Evolutionary conservation across 2,329 filamentous ascomycete genomes (phyloP).

Genomic region (Ascochyta pisi): DNA sequence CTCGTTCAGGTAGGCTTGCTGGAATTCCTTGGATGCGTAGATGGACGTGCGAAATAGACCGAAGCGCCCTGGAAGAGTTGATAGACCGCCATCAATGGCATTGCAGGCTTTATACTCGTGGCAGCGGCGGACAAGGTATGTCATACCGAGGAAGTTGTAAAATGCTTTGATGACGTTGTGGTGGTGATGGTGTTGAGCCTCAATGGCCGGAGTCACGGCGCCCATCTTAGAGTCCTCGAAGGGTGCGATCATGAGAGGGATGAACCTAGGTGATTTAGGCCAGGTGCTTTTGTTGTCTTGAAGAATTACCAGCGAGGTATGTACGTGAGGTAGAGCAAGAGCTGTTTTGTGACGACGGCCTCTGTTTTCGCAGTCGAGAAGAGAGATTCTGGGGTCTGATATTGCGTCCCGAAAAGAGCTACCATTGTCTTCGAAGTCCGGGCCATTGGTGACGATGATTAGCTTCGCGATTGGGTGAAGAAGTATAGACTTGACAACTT

Average conservation of each 20-base stretch:
- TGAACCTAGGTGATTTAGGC: background rate
- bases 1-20: conserved; percentile 21
- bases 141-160: background rate
- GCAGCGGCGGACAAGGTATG: background rate
- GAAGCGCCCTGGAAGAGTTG: background rate
- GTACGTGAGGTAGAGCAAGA: background rate
- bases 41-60: conserved; percentile 30
- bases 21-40: conserved; percentile 3
- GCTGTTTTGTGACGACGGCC: background rate
- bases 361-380: background rate
- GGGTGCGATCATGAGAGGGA: background rate
- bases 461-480: conserved; percentile 33
- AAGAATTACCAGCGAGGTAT: background rate
- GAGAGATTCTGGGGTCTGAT: background rate
- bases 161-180: background rate
- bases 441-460: background rate
- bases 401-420: background rate
- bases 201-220: background rate
- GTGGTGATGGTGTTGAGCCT: background rate
- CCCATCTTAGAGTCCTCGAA: background rate
- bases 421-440: background rate
- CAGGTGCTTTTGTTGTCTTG: background rate
- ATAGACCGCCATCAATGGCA: background rate
- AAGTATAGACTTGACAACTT: conserved; percentile 53
- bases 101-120: background rate